A percentile compares a stretch with the other conserved stretches of the same genome.
These are phyloP conservation scores for Pyrenula massariospora DNA, from an alignment of 495 filamentous ascomycete species.

Conservation along the genomic window DNA sequence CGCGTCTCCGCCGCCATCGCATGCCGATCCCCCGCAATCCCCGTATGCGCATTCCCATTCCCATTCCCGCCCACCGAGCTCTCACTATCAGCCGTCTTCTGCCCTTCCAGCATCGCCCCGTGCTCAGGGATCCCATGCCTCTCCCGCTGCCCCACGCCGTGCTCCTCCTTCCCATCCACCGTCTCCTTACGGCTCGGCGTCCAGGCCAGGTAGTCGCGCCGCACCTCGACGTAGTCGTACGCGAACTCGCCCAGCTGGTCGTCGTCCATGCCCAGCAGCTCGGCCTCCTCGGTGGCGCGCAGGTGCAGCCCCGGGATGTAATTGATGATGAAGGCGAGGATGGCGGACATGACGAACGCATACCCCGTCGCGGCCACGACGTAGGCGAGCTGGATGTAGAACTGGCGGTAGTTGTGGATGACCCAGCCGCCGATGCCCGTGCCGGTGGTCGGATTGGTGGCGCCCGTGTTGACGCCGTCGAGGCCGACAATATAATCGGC, in stretches of 20 bases:
- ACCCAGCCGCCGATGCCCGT: slow-evolving; percentile 65
- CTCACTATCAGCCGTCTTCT: slow-evolving; percentile 33
- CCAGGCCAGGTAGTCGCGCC: slow-evolving; percentile 95
- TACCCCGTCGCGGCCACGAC: slow-evolving; percentile 65
- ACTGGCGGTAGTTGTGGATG: slow-evolving; percentile 76
- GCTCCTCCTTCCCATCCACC: slow-evolving; percentile 36
- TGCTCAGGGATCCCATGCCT: slow-evolving; percentile 78
- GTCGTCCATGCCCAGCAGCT: slow-evolving; percentile 96
- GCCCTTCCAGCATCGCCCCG: slow-evolving; percentile 52
- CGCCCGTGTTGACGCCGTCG: slow-evolving; percentile 82
- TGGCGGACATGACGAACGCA: slow-evolving; percentile 71
- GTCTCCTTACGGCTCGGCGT: slow-evolving; percentile 71
- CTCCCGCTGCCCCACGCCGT: slow-evolving; percentile 53
- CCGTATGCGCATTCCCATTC: slow-evolving; percentile 26
- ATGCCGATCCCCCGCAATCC: slow-evolving; percentile 26
- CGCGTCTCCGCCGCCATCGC: slow-evolving; percentile 23
- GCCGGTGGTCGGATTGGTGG: slow-evolving; percentile 85
- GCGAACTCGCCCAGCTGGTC: slow-evolving; percentile 98
- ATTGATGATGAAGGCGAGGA: slow-evolving; percentile 80
- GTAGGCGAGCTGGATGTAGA: slow-evolving; percentile 89
- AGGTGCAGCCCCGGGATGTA: slow-evolving; percentile 81
- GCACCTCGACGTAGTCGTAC: slow-evolving; percentile 98
- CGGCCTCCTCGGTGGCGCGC: slow-evolving; percentile 89
- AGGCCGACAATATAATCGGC: slow-evolving; percentile 80
- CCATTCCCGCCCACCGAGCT: slow-evolving; percentile 24